Base-by-base conservation (phyloP, 768 basidiomycete genomes). In the Lentinula edodes region DNA sequence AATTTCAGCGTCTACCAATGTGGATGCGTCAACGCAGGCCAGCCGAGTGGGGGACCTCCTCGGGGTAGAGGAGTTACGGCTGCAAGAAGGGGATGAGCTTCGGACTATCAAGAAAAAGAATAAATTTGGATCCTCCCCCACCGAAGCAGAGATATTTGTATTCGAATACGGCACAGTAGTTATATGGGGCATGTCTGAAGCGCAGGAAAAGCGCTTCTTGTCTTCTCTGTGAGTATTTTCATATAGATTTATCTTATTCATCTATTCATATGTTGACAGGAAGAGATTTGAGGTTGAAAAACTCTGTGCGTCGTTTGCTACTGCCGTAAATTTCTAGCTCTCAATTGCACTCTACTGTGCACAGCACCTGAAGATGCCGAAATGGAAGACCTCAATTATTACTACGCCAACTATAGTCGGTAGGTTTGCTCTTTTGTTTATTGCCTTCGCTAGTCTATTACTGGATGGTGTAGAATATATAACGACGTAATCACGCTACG, bases 391-490 rank as follows among this genome's bases (percentile, higher is more conserved):
- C 77, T 98, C 38, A 96, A 96, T 75, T 97, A 88, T 73, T 98
- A 98, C 69, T 95, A 95, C 70, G 95, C 95, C 6, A 94, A 95
- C 68, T 98, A 98, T 71, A 95, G 93, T 71, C 86, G 95, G 93
- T 90, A 71, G 60, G 82, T 71, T 23, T 39, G 10, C 28, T 35
- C 6, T 52, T 59, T 57, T 38, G 43, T 54, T 61, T 2, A 6
- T 18, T 9, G 13, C 9, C 42, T 42, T 18, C 10, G 32, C 13
- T 13, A 58, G 20, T 39, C 38, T 39, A 45, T 41, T 50, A 63
- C 62, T 60, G 55, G 8, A 36, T 32, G 52, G 61, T 41, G 32
- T 65, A 87, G 93, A 68, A 97, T 97, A 69, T 98, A 95, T 75
- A 98, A 98, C 76, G 95, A 98, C 74, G 95, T 98, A 45, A 97